Percentiles rank a stretch among this genome's conserved stretches.
Conservation (phyloP, 106 monocot species). For the Posidonia australis region DNA sequence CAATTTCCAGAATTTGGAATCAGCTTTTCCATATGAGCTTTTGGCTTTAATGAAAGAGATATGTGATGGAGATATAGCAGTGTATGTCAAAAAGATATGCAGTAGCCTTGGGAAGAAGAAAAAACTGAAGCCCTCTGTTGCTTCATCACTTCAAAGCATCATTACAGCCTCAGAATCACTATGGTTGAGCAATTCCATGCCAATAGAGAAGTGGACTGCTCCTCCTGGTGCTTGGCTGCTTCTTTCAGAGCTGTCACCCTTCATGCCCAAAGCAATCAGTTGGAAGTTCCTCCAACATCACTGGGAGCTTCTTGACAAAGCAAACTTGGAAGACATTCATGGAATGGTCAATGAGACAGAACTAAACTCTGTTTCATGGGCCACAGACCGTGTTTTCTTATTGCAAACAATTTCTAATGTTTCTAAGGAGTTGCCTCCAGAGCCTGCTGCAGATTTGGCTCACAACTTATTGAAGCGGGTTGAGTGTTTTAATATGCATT, state of each 20-base stretch:
- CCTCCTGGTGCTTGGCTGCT: conserved; percentile 86
- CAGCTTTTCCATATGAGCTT: conserved; percentile 39
- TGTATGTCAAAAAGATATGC: conserved; percentile 74
- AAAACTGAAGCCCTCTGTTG: conserved; percentile 51
- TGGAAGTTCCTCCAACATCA: conserved; percentile 96
- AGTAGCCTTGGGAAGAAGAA: conserved; percentile 91
- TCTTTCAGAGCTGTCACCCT: conserved; percentile 72
- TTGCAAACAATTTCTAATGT: conserved; percentile 84
- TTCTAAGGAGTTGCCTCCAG: conserved; percentile 57
- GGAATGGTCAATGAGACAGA: conserved; percentile 21
- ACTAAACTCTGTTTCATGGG: conserved; percentile 51
- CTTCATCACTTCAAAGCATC: conserved; percentile 60
- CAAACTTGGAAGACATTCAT: conserved; percentile 13
- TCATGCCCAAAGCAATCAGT: conserved; percentile 54
- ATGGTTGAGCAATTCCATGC: conserved; percentile 40
- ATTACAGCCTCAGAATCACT: conserved; percentile 69
- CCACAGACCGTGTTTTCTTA: conserved; percentile 68
- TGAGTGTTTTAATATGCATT: conserved; percentile 79
- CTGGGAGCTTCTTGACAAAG: conserved; percentile 83
- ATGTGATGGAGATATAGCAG: conserved; percentile 63
- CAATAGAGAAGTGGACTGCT: conserved; percentile 75
- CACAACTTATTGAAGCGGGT: conserved; percentile 57
- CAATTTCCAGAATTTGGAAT: conserved; percentile 27
- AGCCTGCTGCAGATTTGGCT: conserved; percentile 85
- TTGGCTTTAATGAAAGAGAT: conserved; percentile 51